phyloP scores from a whole-genome alignment of 1,139 yeast genomes.

The Zygoascus meyerae region DNA sequence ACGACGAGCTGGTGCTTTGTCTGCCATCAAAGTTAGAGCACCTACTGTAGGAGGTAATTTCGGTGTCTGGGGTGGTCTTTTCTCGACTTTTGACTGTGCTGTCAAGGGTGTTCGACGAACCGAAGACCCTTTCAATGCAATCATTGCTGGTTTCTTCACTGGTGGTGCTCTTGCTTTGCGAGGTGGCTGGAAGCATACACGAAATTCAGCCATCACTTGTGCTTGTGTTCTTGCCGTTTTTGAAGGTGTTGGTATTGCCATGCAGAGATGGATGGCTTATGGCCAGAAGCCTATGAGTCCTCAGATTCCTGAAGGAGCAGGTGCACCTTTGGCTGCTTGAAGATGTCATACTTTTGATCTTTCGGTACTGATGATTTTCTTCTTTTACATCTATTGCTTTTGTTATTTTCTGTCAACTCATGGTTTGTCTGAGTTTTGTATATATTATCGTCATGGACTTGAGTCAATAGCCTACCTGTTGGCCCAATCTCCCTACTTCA shows the following conservation, averaged over 20 bases:
- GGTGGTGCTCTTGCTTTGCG: conserved; percentile 98
- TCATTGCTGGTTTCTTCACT: conserved; percentile 95
- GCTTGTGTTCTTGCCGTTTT: conserved; percentile 94
- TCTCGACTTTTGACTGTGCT: conserved; percentile 91
- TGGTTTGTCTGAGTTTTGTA: no score
- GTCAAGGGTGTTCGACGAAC: conserved; percentile 94
- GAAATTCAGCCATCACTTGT: conserved; percentile 96
- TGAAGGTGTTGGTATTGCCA: conserved; percentile 97
- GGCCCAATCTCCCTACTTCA: no score
- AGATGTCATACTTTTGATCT: not conserved
- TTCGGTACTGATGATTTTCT: no score
- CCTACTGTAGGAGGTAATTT: conserved; percentile 99
- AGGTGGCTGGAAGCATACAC: conserved; percentile 97
- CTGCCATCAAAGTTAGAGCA: conserved; percentile 92
- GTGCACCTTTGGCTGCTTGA: conserved; percentile 27
- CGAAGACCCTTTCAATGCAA: conserved; percentile 98
- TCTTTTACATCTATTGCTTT: no score
- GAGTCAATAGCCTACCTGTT: no score
- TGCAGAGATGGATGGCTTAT: conserved; percentile 84
- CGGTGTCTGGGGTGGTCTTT: conserved; percentile 99
- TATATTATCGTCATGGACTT: no score
- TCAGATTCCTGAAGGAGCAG: conserved; percentile 32
- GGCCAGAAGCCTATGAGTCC: conserved; percentile 62
- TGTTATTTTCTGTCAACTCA: no score
- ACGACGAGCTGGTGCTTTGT: conserved; percentile 79